These are phyloP conservation scores for Luffa acutangula DNA, from an alignment of 306 rosid species.

Conservation along the genomic window DNA sequence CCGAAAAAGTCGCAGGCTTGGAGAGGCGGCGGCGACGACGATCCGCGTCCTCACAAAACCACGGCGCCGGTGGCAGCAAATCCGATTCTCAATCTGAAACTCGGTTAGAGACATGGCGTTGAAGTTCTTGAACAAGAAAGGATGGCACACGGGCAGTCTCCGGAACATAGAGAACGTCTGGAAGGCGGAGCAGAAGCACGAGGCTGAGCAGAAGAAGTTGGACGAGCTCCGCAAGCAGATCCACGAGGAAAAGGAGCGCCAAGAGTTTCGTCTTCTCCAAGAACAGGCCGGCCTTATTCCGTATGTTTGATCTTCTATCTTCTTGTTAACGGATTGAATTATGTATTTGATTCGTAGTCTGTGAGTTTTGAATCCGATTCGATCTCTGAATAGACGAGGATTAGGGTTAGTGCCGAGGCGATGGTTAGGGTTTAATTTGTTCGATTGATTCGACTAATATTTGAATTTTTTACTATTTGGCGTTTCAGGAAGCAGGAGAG, in stretches of 20 bases:
- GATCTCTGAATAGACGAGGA: background rate
- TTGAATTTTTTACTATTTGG: background rate
- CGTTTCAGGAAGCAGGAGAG: slow-evolving; percentile 65
- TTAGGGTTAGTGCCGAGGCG: background rate
- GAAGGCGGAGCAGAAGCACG: slow-evolving; percentile 97
- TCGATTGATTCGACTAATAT: background rate
- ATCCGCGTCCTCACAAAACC: background rate
- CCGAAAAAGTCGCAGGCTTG: background rate
- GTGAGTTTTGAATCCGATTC: background rate
- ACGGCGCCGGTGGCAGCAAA: background rate
- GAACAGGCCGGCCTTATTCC: slow-evolving; percentile 92
- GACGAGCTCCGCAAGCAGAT: slow-evolving; percentile 95
- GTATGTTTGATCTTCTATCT: slow-evolving; percentile 24
- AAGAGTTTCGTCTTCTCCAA: slow-evolving; percentile 88
- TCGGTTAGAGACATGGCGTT: slow-evolving; percentile 42
- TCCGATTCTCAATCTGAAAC: background rate
- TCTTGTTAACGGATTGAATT: background rate
- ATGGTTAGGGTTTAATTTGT: slow-evolving; percentile 10
- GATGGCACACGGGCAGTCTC: slow-evolving; percentile 98
- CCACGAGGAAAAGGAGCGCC: slow-evolving; percentile 69
- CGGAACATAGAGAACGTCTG: slow-evolving; percentile 92
- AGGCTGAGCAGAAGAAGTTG: slow-evolving; percentile 73
- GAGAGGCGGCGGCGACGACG: background rate
- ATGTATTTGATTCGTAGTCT: background rate
- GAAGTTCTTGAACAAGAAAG: slow-evolving; percentile 95